Base-by-base conservation (phyloP, 176 grass and related monocot genomes). In the Tuctoria greenei region DNA sequence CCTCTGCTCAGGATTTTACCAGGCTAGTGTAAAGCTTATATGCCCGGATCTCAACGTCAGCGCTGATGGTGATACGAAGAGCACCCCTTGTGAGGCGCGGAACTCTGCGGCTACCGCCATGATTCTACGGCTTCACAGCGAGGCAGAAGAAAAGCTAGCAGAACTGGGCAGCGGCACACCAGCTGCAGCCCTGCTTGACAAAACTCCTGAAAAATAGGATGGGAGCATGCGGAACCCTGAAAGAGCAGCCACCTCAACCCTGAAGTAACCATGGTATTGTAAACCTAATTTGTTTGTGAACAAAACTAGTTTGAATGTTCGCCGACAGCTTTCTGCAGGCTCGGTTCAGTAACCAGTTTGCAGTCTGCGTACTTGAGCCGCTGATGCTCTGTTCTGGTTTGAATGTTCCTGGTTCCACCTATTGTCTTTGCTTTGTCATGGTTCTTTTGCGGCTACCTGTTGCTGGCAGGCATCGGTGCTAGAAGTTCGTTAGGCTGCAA, bases 1-100 rank as follows among this genome's bases (percentile, higher is more conserved):
- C n/a, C 14, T 56, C 38, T 81, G 76, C 39, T 17, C 76, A 90
- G 84, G 66, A 61, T 80, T 60, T 42, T 83, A 75, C 71, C 50
- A 46, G 49, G 79, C 84, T 7, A 83, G 15, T 38, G 84, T 83
- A 28, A 11, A 47, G 28, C 42, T 90, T 66, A 18, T 6, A 21
- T 76, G 80, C 56, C 47, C 64, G 20, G 80, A 86, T 58, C 76
- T 86, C 55, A 50, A 86, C 17, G 61, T 73, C 8, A 76, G 10
- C 2, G 59, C 5, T 10, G 36, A 26, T 76, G 84, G 84, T 26
- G 59, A 61, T 75, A 46, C 16, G 27, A 45, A 39, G 72, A 37
- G 11, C 9, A 86, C 34, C 64, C 71, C 79, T 58, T 66, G 10
- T 20, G 76, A 79, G 54, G 88, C 84, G 6, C 80, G 80, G 17